Base-by-base conservation (phyloP, 192 early-diverging fungal species). In the Linnemannia schmuckeri region DNA sequence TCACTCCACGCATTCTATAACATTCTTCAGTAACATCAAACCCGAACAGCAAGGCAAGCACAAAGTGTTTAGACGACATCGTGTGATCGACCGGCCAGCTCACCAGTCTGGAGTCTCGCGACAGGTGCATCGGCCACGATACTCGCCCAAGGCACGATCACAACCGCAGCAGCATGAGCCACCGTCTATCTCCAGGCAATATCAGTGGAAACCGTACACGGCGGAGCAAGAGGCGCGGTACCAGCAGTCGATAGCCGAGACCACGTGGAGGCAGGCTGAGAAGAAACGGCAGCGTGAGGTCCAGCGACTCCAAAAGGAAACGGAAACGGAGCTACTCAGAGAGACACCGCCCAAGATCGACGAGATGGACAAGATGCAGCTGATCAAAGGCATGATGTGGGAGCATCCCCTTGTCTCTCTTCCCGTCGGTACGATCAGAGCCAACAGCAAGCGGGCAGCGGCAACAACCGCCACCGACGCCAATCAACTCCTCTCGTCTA, bases 11-110 rank as follows among this genome's bases (percentile, higher is more conserved):
- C 55, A 42, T 37, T 41, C 55, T 76, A 38, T 7, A 55, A 61
- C 37, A 76, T 63, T 18, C 38, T 76, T 22, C 20, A 61, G 55
- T 38, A 1, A 61, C 38, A 27, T 47, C 46, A 74, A 54, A 74
- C 74, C 40, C 54, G 13, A 76, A 27, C 74, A 55, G 46, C 77
- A 78, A 49, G 77, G 69, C 66, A 71, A 71, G 76, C 76, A 77
- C 61, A 77, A 13, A 30, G 61, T 22, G 35, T 77, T 69, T 70
- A 77, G 76, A 69, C 30, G 49, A 49, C 69, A 78, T 49, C 77
- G 49, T 57, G 69, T 71, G 77, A 78, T 71, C 47, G 77, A 72
- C 47, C 35, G 70, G 40, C 77, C 46, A 71, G 46, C 66, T 68
- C 41, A 77, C 42, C 66, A 44, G 38, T 46, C 66, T 77, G 75